Evolutionary conservation across 345 rosid genomes (phyloP), one percentile per base, ranked within the genome.

Genomic region (Carallia brachiata): DNA sequence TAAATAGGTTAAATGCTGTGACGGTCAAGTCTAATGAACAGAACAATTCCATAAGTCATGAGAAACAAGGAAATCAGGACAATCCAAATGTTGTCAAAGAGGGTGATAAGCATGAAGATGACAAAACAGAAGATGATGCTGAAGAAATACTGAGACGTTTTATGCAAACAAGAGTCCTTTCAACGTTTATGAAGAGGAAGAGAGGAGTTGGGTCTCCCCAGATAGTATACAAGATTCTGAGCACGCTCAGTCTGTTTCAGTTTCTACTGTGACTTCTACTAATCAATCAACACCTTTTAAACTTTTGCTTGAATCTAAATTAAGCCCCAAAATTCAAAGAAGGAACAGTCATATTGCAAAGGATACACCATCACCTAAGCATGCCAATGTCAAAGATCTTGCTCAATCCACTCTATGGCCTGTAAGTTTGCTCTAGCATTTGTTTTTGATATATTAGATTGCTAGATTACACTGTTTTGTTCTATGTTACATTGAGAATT

Each of bases 151-250:
- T 74, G 70, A 81, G 52, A 44, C 75, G 78, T 15, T 81, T 81
- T 31, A 75, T 75, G 80, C 77, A 75, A 61, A 71, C 6, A 69
- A 78, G 70, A 67, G 75, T 67, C 9, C 77, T 78, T 28, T 75
- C 72, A 15, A 75, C 77, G 23, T 75, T 61, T 65, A 71, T 50
- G 77, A 71, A 53, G 81, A 74, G n/a, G 81, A 81, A 47, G 81
- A 81, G 55, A 60, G 63, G 44, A 72, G 77, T 61, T 74, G 69
- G 63, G 65, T 63, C 19, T 72, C 75, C 7, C 68, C 59, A 0
- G 73, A 64, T 30, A 16, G 34, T 3, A 32, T 31, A 59, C 70
- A 61, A 62, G 61, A 68, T 12, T 16, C 61, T 34, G 70, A 72
- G 70, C 77, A 60, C 10, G 44, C 17, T 62, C 70, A 52, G 3